Evolutionary conservation across 768 basidiomycete species (phyloP), one percentile per base, ranked within the genome.

Genomic region (Psilocybe subaeruginosa): DNA sequence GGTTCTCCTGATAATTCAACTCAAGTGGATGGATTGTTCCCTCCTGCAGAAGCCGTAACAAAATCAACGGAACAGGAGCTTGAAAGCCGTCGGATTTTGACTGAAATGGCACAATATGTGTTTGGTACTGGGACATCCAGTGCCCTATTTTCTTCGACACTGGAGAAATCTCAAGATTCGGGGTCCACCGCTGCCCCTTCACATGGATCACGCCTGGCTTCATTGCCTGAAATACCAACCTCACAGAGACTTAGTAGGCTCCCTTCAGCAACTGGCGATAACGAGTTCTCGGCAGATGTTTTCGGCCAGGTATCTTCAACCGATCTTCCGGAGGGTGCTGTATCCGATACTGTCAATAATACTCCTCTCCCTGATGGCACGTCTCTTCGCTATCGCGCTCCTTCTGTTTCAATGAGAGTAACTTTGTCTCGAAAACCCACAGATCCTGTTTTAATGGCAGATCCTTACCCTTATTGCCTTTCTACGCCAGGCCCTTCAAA

Each of bases 391-490:
- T 33, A 54, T 39, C 59, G 53, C 46, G 48, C 54, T 30, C 46
- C 52, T 23, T 51, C 61, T 41, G 16, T 19, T 50, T 41, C 54
- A n/a, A 58, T 60, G 47, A 23, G 31, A 3, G 47, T 69, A 16
- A 62, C 60, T 8, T 48, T 69, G 30, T 59, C 61, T 7, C 64
- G 65, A 37, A 66, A 65, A 48, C 59, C 76, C 5, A 72, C 71
- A 39, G 69, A 71, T 29, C 77, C 76, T 17, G 64, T 77, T 58
- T 63, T 82, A 12, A 68, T 73, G 57, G 56, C 72, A 27, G 81
- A 82, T 63, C 79, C 81, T 2, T 83, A 79, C 63, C 82, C 82
- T 1, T 79, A 79, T 51, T 80, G 78, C 61, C 74, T 84, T 41
- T 82, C 83, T 0, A 80, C 81, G 1, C 82, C 81, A 11, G 69